Percentiles rank a stretch among this genome's conserved stretches.
phyloP scores from a whole-genome alignment of 257 asterid species.

The Nicotiana tabacum region DNA sequence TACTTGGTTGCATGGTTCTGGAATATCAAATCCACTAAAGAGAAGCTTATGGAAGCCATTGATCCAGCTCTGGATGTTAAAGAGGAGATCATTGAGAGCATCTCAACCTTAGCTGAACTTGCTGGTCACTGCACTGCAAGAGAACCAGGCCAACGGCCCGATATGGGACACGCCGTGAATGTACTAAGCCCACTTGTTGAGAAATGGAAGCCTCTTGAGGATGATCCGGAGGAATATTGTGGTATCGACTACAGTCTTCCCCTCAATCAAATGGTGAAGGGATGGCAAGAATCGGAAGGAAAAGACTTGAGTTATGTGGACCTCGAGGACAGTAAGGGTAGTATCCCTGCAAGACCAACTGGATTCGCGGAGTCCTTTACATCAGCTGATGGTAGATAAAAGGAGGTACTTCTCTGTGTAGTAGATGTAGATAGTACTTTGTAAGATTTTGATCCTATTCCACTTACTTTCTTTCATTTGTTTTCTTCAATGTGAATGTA shows the following conservation, averaged over 20 bases:
- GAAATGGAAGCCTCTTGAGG: slow-evolving; percentile 73
- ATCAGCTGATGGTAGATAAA: slow-evolving; percentile 76
- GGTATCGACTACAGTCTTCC: slow-evolving; percentile 95
- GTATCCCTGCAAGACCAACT: slow-evolving; percentile 77
- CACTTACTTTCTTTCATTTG: neutral
- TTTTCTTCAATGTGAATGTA: neutral
- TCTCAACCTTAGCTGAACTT: slow-evolving; percentile 64
- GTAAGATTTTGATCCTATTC: neutral
- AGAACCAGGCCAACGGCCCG: slow-evolving; percentile 84
- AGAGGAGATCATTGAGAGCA: slow-evolving; percentile 50
- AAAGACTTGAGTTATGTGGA: slow-evolving; percentile 53
- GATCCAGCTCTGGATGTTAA: slow-evolving; percentile 51
- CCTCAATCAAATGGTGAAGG: slow-evolving; percentile 87
- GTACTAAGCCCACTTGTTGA: slow-evolving; percentile 68
- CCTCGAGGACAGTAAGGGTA: slow-evolving; percentile 79
- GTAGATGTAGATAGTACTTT: slow-evolving; percentile 12
- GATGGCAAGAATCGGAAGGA: slow-evolving; percentile 83
- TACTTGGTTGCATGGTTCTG: slow-evolving; percentile 86
- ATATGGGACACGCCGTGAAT: slow-evolving; percentile 79
- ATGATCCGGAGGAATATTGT: slow-evolving; percentile 64
- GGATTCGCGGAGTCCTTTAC: slow-evolving; percentile 91
- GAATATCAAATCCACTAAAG: slow-evolving; percentile 54
- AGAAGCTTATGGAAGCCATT: slow-evolving; percentile 56
- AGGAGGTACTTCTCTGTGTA: neutral
- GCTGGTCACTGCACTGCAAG: slow-evolving; percentile 92